Conservation (phyloP, 2,329 filamentous ascomycete genomes). For the Fusarium mexicanum region DNA sequence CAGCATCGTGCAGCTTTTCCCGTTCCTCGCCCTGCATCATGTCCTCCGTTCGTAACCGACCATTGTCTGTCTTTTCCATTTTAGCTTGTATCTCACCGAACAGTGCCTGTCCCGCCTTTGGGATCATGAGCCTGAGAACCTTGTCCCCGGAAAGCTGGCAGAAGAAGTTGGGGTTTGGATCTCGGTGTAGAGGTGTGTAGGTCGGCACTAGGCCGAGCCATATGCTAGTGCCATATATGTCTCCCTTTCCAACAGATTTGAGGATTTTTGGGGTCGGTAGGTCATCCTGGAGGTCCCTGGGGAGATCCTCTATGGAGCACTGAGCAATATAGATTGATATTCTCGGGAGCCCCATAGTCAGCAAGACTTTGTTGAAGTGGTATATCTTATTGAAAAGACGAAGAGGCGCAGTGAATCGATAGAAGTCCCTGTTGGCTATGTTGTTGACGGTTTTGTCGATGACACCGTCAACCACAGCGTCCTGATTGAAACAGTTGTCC, state of each 20-base stretch:
- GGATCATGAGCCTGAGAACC: conserved; percentile 74
- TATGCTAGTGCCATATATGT: conserved; percentile 86
- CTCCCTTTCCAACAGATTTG: conserved; percentile 72
- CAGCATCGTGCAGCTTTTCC: conserved; percentile 68
- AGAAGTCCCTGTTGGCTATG: conserved; percentile 53
- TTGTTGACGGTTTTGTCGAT: neutral
- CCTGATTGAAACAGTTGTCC: conserved; percentile 35
- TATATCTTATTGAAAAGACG: conserved; percentile 69
- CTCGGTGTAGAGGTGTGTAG: conserved; percentile 88
- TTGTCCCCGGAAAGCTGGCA: conserved; percentile 83
- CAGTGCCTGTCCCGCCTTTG: conserved; percentile 68
- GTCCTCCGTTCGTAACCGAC: conserved; percentile 76
- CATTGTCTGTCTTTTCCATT: conserved; percentile 52
- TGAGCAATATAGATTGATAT: conserved; percentile 86
- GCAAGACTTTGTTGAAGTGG: conserved; percentile 55
- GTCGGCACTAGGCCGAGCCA: conserved; percentile 91
- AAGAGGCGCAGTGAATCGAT: conserved; percentile 69
- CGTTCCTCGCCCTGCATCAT: conserved; percentile 91
- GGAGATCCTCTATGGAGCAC: conserved; percentile 75
- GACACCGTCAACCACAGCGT: neutral
- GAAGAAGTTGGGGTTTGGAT: conserved; percentile 95
- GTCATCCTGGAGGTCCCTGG: conserved; percentile 68
- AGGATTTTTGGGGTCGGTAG: conserved; percentile 75
- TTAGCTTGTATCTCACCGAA: conserved; percentile 64
- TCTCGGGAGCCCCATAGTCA: conserved; percentile 21